These are phyloP conservation scores for Scorias spongiosa DNA, from an alignment of 2,329 filamentous ascomycete species.

Conservation along the genomic window DNA sequence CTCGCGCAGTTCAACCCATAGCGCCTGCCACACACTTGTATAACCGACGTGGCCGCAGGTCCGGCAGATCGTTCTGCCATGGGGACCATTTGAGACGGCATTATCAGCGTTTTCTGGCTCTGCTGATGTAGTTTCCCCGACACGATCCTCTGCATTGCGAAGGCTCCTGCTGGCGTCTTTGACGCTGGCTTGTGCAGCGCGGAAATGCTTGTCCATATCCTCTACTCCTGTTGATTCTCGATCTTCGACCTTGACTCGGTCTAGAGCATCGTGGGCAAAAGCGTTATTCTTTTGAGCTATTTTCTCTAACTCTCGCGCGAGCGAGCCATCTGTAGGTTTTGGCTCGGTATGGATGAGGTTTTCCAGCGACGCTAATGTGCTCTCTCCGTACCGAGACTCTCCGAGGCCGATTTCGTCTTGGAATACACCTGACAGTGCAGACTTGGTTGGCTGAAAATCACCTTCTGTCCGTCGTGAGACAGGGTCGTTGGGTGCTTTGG, in stretches of 20 bases:
- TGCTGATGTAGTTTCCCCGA: constrained; percentile 14
- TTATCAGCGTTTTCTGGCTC: not conserved
- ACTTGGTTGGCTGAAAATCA: constrained; percentile 7
- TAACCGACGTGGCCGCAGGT: constrained; percentile 11
- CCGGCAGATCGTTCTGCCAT: not conserved
- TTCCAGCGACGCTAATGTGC: constrained; percentile 33
- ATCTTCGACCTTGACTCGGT: constrained; percentile 19
- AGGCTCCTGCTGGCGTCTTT: constrained; percentile 30
- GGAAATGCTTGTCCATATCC: constrained; percentile 26
- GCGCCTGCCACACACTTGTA: constrained; percentile 12
- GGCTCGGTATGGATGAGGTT: constrained; percentile 23
- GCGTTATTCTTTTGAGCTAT: constrained; percentile 1
- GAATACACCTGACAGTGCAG: constrained; percentile 26
- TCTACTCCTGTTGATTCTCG: constrained; percentile 28
- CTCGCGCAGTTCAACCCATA: constrained; percentile 15
- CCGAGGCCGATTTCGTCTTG: constrained; percentile 19
- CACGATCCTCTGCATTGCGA: constrained; percentile 24
- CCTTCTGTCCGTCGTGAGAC: constrained; percentile 1
- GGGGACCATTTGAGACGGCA: not conserved
- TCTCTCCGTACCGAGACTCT: constrained; percentile 26
- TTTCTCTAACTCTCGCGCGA: constrained; percentile 8
- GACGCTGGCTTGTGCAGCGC: constrained; percentile 26
- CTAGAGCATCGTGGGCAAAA: constrained; percentile 2
- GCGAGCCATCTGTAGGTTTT: constrained; percentile 11
- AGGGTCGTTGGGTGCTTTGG: not conserved